These are phyloP conservation scores for Penstemon newberryi DNA, from an alignment of 257 asterid species.

Conservation along the genomic window DNA sequence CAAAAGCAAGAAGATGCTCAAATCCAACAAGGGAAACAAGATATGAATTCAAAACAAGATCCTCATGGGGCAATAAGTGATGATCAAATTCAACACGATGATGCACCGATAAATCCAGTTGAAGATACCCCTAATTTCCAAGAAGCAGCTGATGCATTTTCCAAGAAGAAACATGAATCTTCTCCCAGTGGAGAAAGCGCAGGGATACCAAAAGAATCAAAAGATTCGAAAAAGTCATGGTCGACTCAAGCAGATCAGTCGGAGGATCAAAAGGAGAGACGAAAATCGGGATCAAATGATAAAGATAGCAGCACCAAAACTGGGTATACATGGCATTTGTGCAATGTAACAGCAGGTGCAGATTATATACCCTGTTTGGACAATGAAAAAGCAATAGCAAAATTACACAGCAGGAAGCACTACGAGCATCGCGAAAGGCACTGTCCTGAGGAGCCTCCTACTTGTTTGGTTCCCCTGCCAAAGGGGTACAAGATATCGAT, in stretches of 20 bases:
- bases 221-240: conserved; percentile 65
- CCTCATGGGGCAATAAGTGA: conserved; percentile 49
- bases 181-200: conserved; percentile 30
- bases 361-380: conserved; percentile 93
- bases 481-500: conserved; percentile 66
- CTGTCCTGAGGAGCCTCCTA: conserved; percentile 72
- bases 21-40: conserved; percentile 34
- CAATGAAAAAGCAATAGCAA: conserved; percentile 64
- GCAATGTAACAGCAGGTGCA: conserved; percentile 67
- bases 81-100: conserved; percentile 67
- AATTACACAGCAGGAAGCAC: conserved; percentile 49
- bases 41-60: conserved; percentile 28
- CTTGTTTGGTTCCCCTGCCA: conserved; percentile 76
- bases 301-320: conserved; percentile 28
- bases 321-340: conserved; percentile 56
- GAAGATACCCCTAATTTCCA: conserved; percentile 25
- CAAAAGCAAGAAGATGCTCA: conserved; percentile 62
- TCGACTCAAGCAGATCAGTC: conserved; percentile 78
- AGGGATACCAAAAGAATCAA: conserved; percentile 53
- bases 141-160: conserved; percentile 10
- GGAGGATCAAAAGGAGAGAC: conserved; percentile 67
- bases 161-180: conserved; percentile 18
- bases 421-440: conserved; percentile 89
- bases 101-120: conserved; percentile 30
- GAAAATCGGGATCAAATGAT: conserved; percentile 41